Evolutionary conservation across 129 eudicot genomes (phyloP).

Genomic region (Sambucus nigra): DNA sequence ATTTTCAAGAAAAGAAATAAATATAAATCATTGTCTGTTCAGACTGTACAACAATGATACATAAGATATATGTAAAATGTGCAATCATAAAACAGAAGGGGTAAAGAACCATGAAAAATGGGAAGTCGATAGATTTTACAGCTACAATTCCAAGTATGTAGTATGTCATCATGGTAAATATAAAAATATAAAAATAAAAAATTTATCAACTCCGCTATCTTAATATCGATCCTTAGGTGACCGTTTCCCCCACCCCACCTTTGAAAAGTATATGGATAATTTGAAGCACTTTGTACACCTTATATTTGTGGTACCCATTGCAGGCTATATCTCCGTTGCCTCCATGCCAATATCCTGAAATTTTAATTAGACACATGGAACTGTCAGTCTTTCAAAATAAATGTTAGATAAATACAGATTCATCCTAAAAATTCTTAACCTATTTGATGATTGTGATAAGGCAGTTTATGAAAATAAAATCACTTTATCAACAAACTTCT

Average conservation of each 20-base stretch:
- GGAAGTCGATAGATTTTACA: no score
- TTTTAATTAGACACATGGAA: background rate
- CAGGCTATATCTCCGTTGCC: slow-evolving; percentile 34
- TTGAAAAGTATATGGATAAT: background rate
- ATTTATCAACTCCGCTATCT: background rate
- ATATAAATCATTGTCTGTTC: no score
- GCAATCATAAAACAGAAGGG: no score
- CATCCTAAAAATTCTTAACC: no score
- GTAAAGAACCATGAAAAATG: no score
- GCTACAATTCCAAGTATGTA: background rate
- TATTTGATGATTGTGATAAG: no score
- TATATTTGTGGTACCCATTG: slow-evolving; percentile 42
- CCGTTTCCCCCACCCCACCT: background rate
- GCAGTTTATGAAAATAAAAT: no score
- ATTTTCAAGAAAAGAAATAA: no score
- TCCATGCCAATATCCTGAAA: slow-evolving; percentile 15
- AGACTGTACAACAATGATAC: no score
- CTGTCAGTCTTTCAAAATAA: background rate
- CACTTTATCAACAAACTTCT: no score
- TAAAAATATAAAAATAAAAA: background rate
- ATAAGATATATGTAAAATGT: no score
- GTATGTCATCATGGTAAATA: background rate
- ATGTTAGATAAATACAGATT: no score
- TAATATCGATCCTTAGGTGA: background rate
- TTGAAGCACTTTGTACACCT: slow-evolving; percentile 17